phyloP scores from a whole-genome alignment of 306 rosid species.

The Vachellia pachyceras region DNA sequence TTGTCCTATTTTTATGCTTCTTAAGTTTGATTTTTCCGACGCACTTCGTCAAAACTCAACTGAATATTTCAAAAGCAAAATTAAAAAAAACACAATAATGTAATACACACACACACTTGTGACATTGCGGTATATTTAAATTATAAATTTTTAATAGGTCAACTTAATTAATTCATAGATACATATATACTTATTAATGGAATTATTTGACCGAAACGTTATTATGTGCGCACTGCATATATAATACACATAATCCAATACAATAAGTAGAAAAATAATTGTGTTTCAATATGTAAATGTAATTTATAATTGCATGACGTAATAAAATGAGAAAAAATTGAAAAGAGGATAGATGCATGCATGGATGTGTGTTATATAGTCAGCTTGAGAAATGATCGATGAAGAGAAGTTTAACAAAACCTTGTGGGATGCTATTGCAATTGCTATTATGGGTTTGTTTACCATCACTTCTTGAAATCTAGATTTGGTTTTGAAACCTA shows the following conservation, averaged over 20 bases:
- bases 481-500: too few relatives aligned
- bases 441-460: background rate
- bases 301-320: background rate
- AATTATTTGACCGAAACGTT: background rate
- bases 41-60: background rate
- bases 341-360: background rate
- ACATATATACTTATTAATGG: background rate
- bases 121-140: background rate
- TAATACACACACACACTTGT: background rate
- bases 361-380: background rate
- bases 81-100: background rate
- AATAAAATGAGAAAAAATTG: background rate
- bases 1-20: background rate
- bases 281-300: background rate
- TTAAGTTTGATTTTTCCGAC: background rate
- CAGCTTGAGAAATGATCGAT: conserved; percentile 14
- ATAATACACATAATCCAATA: background rate
- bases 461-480: too few relatives aligned
- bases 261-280: background rate
- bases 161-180: background rate
- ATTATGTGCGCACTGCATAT: background rate
- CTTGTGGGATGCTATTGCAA: conserved; percentile 11
- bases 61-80: too few relatives aligned
- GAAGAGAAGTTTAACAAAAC: conserved; percentile 17
- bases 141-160: background rate